Base-by-base conservation (phyloP, 768 basidiomycete genomes). In the Mycena rebaudengoi region DNA sequence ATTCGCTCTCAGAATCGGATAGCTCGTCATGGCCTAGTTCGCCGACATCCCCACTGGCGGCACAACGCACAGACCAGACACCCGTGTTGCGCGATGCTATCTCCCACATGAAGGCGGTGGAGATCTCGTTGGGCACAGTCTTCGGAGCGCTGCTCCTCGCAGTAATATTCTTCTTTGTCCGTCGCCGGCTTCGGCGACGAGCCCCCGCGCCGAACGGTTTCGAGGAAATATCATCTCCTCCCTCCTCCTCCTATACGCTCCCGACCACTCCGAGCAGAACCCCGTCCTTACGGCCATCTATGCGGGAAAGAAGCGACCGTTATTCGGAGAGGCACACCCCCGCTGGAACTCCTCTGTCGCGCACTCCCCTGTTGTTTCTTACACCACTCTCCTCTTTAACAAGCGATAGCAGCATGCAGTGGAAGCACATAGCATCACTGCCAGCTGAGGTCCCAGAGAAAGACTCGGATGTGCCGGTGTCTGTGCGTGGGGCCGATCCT, bases 331-430 rank as follows among this genome's bases (percentile, higher is more conserved):
- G 45, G 5, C 63, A 64, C 45, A 64, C 57, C 10, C 57, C 57
- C 3, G 63, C 63, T 7, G 63, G 63, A 5, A 64, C 63, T 0
- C 57, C 63, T 6, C 57, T 64, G 28, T 53, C 57, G n/a, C 57
- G 63, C 18, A 59, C 35, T 16, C 37, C 48, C 11, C 35, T 25
- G 7, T 59, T 57, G 5, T 20, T 48, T 20, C 23, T 60, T 10
- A 48, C 63, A 18, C 49, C 45, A 25, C 45, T 64, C 25, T 54
- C 63, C 23, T 32, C 51, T 43, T 43, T n/a, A n/a, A n/a, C n/a
- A n/a, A n/a, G n/a, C n/a, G n/a, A n/a, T 18, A 41, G 43, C 30
- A 62, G 53, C 46, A 49, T 62, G 60, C 25, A 39, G 16, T n/a
- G 40, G 18, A 33, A 37, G 39, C 46, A 62, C 41, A 28, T 51